Conservation (phyloP, 352 stramenopile genomes). For the Phytophthora macrochlamydospora region DNA sequence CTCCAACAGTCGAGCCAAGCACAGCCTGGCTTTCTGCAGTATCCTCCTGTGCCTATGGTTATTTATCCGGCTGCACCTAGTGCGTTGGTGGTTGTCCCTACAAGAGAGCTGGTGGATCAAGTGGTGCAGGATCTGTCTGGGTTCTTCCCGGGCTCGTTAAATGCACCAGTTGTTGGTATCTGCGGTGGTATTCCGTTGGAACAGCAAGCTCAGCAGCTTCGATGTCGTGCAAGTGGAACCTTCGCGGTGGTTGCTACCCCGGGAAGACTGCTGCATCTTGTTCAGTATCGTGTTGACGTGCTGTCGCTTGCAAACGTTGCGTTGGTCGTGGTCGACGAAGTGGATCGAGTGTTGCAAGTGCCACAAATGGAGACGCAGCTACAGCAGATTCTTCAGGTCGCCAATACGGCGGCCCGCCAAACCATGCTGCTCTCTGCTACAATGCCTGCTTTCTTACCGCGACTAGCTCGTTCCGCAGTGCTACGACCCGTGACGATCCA, state of each 20-base stretch:
- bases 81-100: conserved; percentile 94
- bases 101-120: conserved; percentile 96
- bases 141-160: conserved; percentile 30
- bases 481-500: conserved; percentile 92
- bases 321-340: conserved; percentile 94
- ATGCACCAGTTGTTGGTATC: conserved; percentile 39
- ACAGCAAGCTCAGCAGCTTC: conserved; percentile 46
- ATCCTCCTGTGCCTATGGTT: conserved; percentile 33
- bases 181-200: conserved; percentile 49
- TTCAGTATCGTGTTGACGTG: conserved; percentile 24
- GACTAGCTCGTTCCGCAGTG: conserved; percentile 93
- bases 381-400: conserved; percentile 90
- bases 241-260: conserved; percentile 58
- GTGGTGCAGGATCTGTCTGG: conserved; percentile 79
- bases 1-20: conserved; percentile 24
- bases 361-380: conserved; percentile 92
- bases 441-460: conserved; percentile 86
- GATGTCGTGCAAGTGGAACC: conserved; percentile 14
- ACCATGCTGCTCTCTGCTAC: conserved; percentile 96
- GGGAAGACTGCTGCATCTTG: conserved; percentile 60
- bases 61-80: conserved; percentile 30
- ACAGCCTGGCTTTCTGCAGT: conserved; percentile 60
- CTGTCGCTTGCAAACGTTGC: conserved; percentile 39
- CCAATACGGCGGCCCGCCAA: conserved; percentile 69
- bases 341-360: conserved; percentile 95